A percentile compares a stretch with the other conserved stretches of the same genome.
Conservation (phyloP, 1,139 yeast species). For the Candida sojae region DNA sequence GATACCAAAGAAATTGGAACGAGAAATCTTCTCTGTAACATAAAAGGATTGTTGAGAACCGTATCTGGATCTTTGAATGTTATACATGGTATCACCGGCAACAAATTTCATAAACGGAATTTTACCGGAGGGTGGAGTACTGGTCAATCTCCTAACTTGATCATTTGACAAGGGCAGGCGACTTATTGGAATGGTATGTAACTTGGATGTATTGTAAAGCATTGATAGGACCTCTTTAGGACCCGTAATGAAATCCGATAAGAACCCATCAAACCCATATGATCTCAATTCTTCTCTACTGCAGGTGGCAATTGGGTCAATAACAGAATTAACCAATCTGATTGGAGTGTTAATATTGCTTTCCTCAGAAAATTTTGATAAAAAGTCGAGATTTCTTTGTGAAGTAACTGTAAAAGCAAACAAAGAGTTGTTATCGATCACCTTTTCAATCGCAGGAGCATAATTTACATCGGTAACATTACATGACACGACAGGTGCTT, state of each 20-base stretch:
- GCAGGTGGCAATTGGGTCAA: conserved; percentile 17
- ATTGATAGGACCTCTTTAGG: conserved; percentile 74
- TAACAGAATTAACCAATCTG: conserved; percentile 24
- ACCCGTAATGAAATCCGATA: conserved; percentile 72
- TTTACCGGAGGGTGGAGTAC: conserved; percentile 31
- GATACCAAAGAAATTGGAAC: conserved; percentile 39
- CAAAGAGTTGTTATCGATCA: conserved; percentile 55
- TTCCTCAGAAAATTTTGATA: conserved; percentile 31
- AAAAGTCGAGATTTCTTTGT: conserved; percentile 21
- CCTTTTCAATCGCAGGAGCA: conserved; percentile 59
- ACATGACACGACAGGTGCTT: conserved; percentile 77
- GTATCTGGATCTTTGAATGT: conserved; percentile 55
- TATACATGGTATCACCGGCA: conserved; percentile 57
- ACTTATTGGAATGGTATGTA: conserved; percentile 69
- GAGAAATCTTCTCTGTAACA: conserved; percentile 34
- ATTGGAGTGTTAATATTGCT: conserved; percentile 38
- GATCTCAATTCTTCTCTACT: conserved; percentile 34
- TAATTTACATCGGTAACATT: conserved; percentile 49
- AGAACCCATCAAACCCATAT: conserved; percentile 78
- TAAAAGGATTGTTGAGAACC: conserved; percentile 55
- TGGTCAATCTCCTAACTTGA: conserved; percentile 41
- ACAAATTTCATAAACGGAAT: conserved; percentile 57
- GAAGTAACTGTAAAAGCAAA: conserved; percentile 48
- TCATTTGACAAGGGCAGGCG: conserved; percentile 38
- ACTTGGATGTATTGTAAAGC: conserved; percentile 60